These are phyloP conservation scores for Balansia obtecta DNA, from an alignment of 2,329 filamentous ascomycete genomes.

Conservation along the genomic window DNA sequence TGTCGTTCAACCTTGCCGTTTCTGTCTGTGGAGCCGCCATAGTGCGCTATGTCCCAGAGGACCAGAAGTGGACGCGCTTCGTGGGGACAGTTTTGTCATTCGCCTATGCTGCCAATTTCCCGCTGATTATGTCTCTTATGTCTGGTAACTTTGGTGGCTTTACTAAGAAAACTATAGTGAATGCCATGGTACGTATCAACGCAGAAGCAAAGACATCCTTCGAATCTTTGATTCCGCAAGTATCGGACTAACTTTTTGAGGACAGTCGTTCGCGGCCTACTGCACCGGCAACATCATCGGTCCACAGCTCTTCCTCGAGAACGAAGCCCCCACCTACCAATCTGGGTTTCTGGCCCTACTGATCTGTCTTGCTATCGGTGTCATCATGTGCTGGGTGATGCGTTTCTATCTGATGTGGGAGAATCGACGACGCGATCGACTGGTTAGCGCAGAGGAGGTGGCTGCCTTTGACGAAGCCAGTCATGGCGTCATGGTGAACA, in stretches of 20 bases:
- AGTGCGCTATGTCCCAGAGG: slow-evolving; percentile 11
- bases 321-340: too few relatives aligned
- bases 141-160: slow-evolving; percentile 48
- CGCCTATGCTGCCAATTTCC: slow-evolving; percentile 30
- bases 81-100: slow-evolving; percentile 36
- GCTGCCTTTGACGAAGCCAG: slow-evolving; percentile 3
- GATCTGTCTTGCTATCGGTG: slow-evolving; percentile 42
- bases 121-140: slow-evolving; percentile 41
- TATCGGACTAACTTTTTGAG: neutral
- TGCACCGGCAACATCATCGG: slow-evolving; percentile 48
- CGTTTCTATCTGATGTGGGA: slow-evolving; percentile 36
- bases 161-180: slow-evolving; percentile 48
- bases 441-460: neutral
- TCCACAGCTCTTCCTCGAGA: too few relatives aligned
- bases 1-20: slow-evolving; percentile 12
- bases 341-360: slow-evolving; percentile 49
- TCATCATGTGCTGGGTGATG: slow-evolving; percentile 29
- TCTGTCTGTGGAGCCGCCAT: slow-evolving; percentile 13
- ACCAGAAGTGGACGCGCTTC: slow-evolving; percentile 14
- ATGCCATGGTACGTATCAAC: slow-evolving; percentile 31
- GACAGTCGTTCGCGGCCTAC: slow-evolving; percentile 41
- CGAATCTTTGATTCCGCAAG: neutral
- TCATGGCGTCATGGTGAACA: slow-evolving; percentile 7
- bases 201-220: neutral
- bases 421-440: slow-evolving; percentile 39